Evolutionary conservation across 148 eudicot genomes (phyloP).

Genomic region (Rhododendron ferrugineum): DNA sequence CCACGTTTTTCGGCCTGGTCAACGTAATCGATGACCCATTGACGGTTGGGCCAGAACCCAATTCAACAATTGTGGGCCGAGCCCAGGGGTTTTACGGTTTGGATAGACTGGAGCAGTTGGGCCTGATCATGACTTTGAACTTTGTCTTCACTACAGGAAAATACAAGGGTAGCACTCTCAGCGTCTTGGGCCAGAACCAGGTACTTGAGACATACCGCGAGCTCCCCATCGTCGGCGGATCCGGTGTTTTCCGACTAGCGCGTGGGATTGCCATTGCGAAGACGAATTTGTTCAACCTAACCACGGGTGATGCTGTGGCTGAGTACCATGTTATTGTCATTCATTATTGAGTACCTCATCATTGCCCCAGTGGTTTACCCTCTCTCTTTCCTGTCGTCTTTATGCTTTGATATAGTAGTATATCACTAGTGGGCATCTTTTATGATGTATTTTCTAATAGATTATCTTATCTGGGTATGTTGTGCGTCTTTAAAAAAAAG

Average conservation of each 20-base stretch:
- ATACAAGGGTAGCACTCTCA: constrained; percentile 27
- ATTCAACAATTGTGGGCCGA: constrained; percentile 18
- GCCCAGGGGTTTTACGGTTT: constrained; percentile 18
- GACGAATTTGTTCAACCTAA: constrained; percentile 22
- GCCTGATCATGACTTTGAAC: constrained; percentile 19
- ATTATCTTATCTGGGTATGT: background rate
- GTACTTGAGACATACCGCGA: constrained; percentile 18
- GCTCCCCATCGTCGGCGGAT: constrained; percentile 38
- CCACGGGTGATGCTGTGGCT: background rate
- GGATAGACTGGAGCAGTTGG: constrained; percentile 9
- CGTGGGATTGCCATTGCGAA: constrained; percentile 30
- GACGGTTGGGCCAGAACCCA: constrained; percentile 16
- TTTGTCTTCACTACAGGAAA: constrained; percentile 25
- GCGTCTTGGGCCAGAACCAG: constrained; percentile 30
- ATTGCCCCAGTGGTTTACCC: background rate
- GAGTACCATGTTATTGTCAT: background rate
- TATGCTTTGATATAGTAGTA: no score
- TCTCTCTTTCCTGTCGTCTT: no score
- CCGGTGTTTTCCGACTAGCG: constrained; percentile 37
- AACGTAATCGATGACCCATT: constrained; percentile 12
- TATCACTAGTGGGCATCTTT: no score
- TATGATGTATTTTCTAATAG: no score
- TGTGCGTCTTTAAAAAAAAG: background rate
- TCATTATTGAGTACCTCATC: background rate
- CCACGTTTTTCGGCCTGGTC: constrained; percentile 9